Base-by-base conservation (phyloP, 345 rosid species). In the Hibiscus syriacus region DNA sequence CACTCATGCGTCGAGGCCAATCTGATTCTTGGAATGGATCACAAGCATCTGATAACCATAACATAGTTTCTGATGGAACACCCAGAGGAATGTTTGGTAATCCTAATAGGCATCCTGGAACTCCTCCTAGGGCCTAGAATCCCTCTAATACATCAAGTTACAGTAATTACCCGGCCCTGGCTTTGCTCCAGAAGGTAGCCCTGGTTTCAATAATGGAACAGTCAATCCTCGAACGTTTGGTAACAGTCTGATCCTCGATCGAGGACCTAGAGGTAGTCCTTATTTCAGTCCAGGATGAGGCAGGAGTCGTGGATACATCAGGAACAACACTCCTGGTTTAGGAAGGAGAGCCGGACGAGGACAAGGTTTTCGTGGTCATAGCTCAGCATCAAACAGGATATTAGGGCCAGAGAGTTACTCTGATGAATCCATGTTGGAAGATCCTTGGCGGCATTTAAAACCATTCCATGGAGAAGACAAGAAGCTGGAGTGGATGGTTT, bases 351-450 rank as follows among this genome's bases (percentile, higher is more conserved):
- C 83, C 19, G 82, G 90, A 72, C 77, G 87, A 71, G 81, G 85
- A 13, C 72, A 34, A 48, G 81, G 79, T 62, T 71, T 34, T 70
- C 74, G 22, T 71, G 59, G 69, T 61, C 74, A 22, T 55, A 78
- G 74, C 22, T 66, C 76, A 27, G 72, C 61, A 70, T n/a, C 27
- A 13, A 73, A 49, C 53, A 70, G 67, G 23, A 67, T 64, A 53
- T 57, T 12, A 27, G 79, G 79, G 67, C 90, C 84, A 4, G 80
- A 82, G 67, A 23, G 70, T 39, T 85, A 84, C 71, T 88, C 77
- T 55, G 68, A 82, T 48, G 79, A 74, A 54, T 92, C 97, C 64
- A 92, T 92, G 98, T 67, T 83, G 64, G 87, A 83, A 71, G 89
- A 92, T 67, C 98, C 98, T 20, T 92, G 97, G 97, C 71, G 79